Percentiles rank a stretch among this genome's conserved stretches.
phyloP scores from a whole-genome alignment of 2,329 filamentous ascomycete genomes.

The Apiospora saccharicola region DNA sequence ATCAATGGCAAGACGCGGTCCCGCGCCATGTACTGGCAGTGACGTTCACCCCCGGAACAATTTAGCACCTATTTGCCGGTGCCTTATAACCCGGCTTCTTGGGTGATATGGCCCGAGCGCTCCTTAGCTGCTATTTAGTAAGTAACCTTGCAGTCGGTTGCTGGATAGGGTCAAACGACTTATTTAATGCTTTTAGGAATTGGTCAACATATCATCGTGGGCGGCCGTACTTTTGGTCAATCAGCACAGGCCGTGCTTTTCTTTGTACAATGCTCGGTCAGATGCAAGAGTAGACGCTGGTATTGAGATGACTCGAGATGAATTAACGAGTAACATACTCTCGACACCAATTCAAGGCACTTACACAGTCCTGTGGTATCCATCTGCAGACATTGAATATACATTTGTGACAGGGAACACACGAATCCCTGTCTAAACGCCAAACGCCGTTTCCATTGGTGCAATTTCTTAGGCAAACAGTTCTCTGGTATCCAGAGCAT shows the following conservation, averaged over 20 bases:
- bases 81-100: not conserved
- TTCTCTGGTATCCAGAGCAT: conserved; percentile 78
- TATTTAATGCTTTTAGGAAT: no score
- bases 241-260: no score
- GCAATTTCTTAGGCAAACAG: conserved; percentile 72
- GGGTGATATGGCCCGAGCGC: conserved; percentile 11
- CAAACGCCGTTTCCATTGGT: conserved; percentile 18
- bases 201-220: no score
- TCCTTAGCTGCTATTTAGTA: not conserved
- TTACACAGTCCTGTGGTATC: not conserved
- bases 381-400: conserved; percentile 13
- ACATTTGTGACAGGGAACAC: conserved; percentile 6
- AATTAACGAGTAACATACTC: conserved; percentile 9
- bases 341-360: not conserved
- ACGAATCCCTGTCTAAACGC: conserved; percentile 17
- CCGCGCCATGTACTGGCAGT: not conserved
- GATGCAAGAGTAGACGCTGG: not conserved
- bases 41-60: conserved; percentile 19
- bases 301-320: not conserved
- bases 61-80: conserved; percentile 1
- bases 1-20: not conserved
- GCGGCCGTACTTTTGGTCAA: no score
- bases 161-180: not conserved
- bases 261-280: not conserved
- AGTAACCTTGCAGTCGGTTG: not conserved